phyloP scores from a whole-genome alignment of 441 rosid genomes.

The Kokia cookei region DNA sequence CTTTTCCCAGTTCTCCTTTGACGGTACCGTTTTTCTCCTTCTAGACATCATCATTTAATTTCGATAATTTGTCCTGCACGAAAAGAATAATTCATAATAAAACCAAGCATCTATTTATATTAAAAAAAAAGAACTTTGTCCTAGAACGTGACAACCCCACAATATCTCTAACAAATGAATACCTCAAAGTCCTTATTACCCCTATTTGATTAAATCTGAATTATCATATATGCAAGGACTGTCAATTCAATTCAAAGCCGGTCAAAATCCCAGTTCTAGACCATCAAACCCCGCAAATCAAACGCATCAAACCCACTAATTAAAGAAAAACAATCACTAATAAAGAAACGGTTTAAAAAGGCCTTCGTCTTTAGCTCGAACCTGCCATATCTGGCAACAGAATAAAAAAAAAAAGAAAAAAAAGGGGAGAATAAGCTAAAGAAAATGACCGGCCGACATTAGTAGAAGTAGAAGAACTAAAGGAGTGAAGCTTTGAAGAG shows the following conservation, averaged over 20 bases:
- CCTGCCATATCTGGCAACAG: neutral
- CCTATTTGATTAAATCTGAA: neutral
- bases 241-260: neutral
- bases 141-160: neutral
- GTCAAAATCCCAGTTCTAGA: neutral
- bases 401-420: neutral
- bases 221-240: neutral
- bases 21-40: neutral
- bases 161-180: neutral
- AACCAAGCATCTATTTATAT: neutral
- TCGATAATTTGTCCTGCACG: neutral
- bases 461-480: neutral
- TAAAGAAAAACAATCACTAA: neutral
- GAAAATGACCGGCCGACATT: slow-evolving; percentile 3
- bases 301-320: neutral
- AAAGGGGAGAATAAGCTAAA: neutral
- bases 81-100: neutral
- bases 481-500: neutral
- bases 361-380: neutral
- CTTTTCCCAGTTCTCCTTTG: neutral
- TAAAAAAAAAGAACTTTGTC: neutral
- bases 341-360: neutral
- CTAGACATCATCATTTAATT: neutral
- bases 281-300: neutral
- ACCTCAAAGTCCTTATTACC: neutral